Evolutionary conservation across 2,329 filamentous ascomycete species (phyloP), one percentile per base, ranked within the genome.

Genomic region (Ophiocordyceps camponoti-floridani): DNA sequence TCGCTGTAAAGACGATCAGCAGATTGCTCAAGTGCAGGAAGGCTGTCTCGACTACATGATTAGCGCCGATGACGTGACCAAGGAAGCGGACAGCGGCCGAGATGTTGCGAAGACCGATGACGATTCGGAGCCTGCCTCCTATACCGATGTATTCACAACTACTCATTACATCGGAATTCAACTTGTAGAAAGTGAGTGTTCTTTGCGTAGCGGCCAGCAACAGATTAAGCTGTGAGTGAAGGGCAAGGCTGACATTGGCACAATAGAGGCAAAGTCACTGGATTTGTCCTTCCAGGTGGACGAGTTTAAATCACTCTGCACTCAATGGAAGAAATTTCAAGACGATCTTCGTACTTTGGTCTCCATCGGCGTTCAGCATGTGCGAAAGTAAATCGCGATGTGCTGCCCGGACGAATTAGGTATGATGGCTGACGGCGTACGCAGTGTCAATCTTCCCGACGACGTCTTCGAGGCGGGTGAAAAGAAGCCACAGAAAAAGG

Each of bases 161-260:
- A 95, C 88, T 1, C 89, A 88, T 60, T 98, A 96, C 58, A 86
- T 98, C 56, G 91, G 91, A 33, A 70, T 96, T 42, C 82, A 89
- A 53, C 65, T 95, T 45, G 71, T 72, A 35, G 74, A 80, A 67
- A 81, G 84, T 86, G 71, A 58, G 75, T 66, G 6, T 10, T 23
- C 26, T 3, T n/a, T 40, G 16, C n/a, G 19, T 13, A 40, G 19
- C 11, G 11, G 3, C 19, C 8, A 10, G 4, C 28, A 19, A 9
- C 12, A 13, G 3, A n/a, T 6, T 28, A 9, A n/a, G 10, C 6
- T 26, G 30, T 10, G 3, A 10, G 6, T 13, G 6, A 4, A 30
- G 7, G 23, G 13, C 4, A 43, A 45, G 51, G 46, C 62, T 64
- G 53, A 68, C 56, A 45, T 33, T 13, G 6, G 13, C 26, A 26